These are phyloP conservation scores for Lecanoromycetidae sp. DNA, from an alignment of 2,329 filamentous ascomycete genomes.

Conservation along the genomic window DNA sequence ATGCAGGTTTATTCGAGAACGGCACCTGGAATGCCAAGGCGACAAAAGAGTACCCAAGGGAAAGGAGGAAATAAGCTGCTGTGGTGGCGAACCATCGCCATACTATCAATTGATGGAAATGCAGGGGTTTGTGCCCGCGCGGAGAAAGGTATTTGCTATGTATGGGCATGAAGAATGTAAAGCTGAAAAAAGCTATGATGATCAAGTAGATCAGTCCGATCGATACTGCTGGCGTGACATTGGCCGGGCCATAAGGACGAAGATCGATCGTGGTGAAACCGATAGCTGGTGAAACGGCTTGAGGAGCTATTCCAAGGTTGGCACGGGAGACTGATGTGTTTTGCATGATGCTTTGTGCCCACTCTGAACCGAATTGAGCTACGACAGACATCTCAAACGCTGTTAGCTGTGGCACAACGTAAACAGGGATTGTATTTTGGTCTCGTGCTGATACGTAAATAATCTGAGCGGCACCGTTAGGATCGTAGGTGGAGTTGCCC, in stretches of 20 bases:
- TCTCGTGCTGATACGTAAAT: slow-evolving; percentile 47
- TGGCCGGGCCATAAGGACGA: slow-evolving; percentile 45
- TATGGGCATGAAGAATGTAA: slow-evolving; percentile 51
- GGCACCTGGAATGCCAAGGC: slow-evolving; percentile 51
- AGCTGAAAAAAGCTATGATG: slow-evolving; percentile 55
- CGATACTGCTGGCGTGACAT: slow-evolving; percentile 44
- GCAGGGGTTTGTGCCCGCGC: slow-evolving; percentile 42
- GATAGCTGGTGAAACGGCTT: slow-evolving; percentile 45
- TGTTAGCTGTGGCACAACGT: slow-evolving; percentile 41
- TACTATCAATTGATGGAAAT: slow-evolving; percentile 45
- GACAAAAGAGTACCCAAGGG: slow-evolving; percentile 50
- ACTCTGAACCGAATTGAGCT: slow-evolving; percentile 35
- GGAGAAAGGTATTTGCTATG: slow-evolving; percentile 47
- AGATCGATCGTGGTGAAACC: slow-evolving; percentile 46
- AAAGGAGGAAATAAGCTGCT: slow-evolving; percentile 48
- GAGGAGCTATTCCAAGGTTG: slow-evolving; percentile 37
- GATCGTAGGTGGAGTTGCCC: slow-evolving; percentile 48
- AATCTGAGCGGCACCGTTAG: slow-evolving; percentile 45
- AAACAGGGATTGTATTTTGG: slow-evolving; percentile 40
- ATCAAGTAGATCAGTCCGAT: slow-evolving; percentile 56
- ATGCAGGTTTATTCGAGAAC: slow-evolving; percentile 38
- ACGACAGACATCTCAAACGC: slow-evolving; percentile 36
- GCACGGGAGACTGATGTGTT: slow-evolving; percentile 25
- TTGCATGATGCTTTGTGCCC: slow-evolving; percentile 25
- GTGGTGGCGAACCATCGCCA: slow-evolving; percentile 48